Evolutionary conservation across 495 filamentous ascomycete genomes (phyloP), one percentile per base, ranked within the genome.

Genomic region (Penicillium lagena): DNA sequence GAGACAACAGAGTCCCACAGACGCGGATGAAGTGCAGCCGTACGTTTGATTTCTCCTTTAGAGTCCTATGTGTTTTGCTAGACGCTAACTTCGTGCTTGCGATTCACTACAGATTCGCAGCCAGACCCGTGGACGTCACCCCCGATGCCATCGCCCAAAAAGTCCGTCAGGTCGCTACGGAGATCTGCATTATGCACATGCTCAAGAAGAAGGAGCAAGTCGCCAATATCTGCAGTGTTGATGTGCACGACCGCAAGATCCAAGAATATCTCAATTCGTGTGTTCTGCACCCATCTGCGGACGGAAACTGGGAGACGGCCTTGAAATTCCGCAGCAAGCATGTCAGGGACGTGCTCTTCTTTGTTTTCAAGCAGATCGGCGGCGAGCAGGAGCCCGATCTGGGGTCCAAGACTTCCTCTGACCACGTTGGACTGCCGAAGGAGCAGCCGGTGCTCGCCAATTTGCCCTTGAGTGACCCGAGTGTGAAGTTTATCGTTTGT

Each of bases 401-500:
- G 43, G 49, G 34, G 40, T 49, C 42, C 49, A 43, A 37, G 40
- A 56, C 51, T 33, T 47, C 36, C 14, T 30, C 13, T 22, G 46
- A 60, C 32, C 15, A 28, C 28, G 12, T 50, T 55, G 33, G 51
- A 57, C 14, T 58, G 53, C 50, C 46, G 58, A 28, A 22, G 22
- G 22, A 22, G 22, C 4, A 3, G 4, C 4, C 22, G 22, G 22
- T 22, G 22, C 22, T 22, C 4, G 0, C 22, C 22, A 37, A 46
- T 12, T 64, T 82, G 6, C 62, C 78, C 7, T 50, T 94, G 34
- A 58, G 60, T 11, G 75, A 89, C 45, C 71, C 72, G 4, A 58
- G 62, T 8, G 55, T 86, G 51, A 89, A 87, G 57, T 90, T 91
- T 66, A 80, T 80, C 47, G 85, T 90, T 72, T 63, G 85, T 79